Evolutionary conservation across 164 flowering plant genomes (phyloP).

Genomic region (Nymphaea colorata): DNA sequence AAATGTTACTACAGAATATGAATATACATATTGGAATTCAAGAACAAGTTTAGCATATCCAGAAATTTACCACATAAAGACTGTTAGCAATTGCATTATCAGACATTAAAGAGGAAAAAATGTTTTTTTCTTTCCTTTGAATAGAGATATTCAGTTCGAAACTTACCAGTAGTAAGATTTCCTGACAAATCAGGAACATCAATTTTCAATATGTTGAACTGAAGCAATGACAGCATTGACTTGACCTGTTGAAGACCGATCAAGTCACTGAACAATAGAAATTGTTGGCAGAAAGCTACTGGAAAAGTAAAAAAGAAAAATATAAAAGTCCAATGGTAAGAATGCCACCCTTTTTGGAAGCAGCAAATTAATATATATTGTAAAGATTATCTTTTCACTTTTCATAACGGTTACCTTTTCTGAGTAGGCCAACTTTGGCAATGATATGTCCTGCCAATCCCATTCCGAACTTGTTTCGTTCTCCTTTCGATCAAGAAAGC

Average conservation of each 20-base stretch:
- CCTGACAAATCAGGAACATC: slow-evolving; percentile 50
- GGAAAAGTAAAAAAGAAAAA: neutral
- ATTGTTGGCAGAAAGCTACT: neutral
- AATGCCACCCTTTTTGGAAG: too few species aligned
- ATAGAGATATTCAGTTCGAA: too few species aligned
- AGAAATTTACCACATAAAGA: too few species aligned
- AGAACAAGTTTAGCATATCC: neutral
- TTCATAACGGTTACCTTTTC: slow-evolving; percentile 38
- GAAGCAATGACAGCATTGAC: slow-evolving; percentile 48
- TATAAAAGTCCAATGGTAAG: neutral
- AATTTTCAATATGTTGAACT: slow-evolving; percentile 58
- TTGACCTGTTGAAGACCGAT: slow-evolving; percentile 30
- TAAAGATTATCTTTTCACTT: too few species aligned
- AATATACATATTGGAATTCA: neutral
- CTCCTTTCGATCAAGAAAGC: slow-evolving; percentile 9
- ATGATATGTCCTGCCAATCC: slow-evolving; percentile 67
- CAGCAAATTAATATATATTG: too few species aligned
- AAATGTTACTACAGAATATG: neutral
- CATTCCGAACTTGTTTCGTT: slow-evolving; percentile 27
- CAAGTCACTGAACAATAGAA: neutral
- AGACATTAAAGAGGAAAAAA: too few species aligned
- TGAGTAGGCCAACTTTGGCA: slow-evolving; percentile 44
- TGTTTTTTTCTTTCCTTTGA: too few species aligned
- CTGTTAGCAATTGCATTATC: too few species aligned
- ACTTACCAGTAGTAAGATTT: slow-evolving; percentile 48